phyloP scores from a whole-genome alignment of 2,329 filamentous ascomycete species.

The Penicillium sp. region DNA sequence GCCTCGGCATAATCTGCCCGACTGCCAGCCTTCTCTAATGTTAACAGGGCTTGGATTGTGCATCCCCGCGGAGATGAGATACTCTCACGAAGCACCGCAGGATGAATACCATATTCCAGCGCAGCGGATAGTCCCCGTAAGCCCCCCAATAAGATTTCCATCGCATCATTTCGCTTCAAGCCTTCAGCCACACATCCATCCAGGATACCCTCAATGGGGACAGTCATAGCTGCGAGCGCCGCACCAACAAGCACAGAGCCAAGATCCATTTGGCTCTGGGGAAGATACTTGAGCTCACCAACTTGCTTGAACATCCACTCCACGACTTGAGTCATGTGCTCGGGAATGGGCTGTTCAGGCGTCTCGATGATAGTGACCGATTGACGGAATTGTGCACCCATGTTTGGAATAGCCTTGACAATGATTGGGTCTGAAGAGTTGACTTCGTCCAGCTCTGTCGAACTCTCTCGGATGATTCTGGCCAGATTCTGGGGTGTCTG shows the following conservation, averaged over 20 bases:
- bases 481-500: constrained; percentile 41
- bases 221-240: constrained; percentile 61
- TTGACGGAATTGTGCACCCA: constrained; percentile 49
- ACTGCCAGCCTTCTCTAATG: constrained; percentile 62
- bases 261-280: constrained; percentile 58
- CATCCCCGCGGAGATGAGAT: constrained; percentile 65
- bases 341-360: constrained; percentile 45
- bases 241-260: constrained; percentile 63
- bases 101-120: constrained; percentile 63
- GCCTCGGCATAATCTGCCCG: constrained; percentile 59
- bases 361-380: constrained; percentile 57
- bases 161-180: constrained; percentile 61
- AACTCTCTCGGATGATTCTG: constrained; percentile 19
- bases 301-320: constrained; percentile 58
- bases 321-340: constrained; percentile 38
- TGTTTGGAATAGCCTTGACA: constrained; percentile 52
- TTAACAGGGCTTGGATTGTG: constrained; percentile 63
- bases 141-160: constrained; percentile 64
- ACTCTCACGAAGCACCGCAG: constrained; percentile 63
- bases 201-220: constrained; percentile 63
- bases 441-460: not conserved
- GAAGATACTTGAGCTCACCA: constrained; percentile 54
- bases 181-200: constrained; percentile 68
- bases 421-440: constrained; percentile 30
- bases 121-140: constrained; percentile 62